These are phyloP conservation scores for Malus domestica DNA, from an alignment of 306 rosid genomes.

Conservation along the genomic window DNA sequence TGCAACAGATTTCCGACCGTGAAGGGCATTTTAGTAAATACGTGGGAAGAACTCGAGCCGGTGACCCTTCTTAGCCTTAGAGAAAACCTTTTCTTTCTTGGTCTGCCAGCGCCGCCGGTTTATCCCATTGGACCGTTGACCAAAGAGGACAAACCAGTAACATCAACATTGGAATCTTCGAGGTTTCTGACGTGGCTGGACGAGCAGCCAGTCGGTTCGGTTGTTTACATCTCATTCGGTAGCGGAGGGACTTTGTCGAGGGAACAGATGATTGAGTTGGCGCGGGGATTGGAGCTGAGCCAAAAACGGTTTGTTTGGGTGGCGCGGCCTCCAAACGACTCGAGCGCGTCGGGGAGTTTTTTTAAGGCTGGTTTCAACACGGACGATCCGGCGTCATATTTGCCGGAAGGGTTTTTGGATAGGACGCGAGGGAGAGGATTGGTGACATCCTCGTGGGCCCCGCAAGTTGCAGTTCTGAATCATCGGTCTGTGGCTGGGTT, in stretches of 20 bases:
- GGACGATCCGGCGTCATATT: neutral
- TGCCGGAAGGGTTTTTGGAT: conserved; percentile 20
- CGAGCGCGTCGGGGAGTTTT: conserved; percentile 5
- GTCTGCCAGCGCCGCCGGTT: conserved; percentile 5
- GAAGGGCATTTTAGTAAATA: conserved; percentile 22
- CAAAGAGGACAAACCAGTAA: neutral
- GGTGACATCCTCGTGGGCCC: conserved; percentile 17
- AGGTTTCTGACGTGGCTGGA: conserved; percentile 46
- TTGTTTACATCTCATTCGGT: conserved; percentile 47
- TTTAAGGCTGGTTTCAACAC: neutral
- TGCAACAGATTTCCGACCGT: neutral
- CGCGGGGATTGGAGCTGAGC: conserved; percentile 44
- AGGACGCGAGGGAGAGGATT: conserved; percentile 1
- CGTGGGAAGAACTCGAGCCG: conserved; percentile 16
- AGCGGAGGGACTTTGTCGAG: conserved; percentile 47
- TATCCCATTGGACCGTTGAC: conserved; percentile 32
- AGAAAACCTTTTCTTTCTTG: conserved; percentile 6
- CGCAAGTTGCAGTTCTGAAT: conserved; percentile 2
- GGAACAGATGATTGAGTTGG: conserved; percentile 33
- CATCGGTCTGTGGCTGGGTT: conserved; percentile 18
- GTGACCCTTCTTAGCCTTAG: neutral
- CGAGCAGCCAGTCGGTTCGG: conserved; percentile 43
- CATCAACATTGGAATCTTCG: neutral
- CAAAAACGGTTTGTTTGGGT: conserved; percentile 52
- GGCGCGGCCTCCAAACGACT: conserved; percentile 31